Evolutionary conservation across 495 filamentous ascomycete species (phyloP).

Genomic region (Aspergillus haitiensis): DNA sequence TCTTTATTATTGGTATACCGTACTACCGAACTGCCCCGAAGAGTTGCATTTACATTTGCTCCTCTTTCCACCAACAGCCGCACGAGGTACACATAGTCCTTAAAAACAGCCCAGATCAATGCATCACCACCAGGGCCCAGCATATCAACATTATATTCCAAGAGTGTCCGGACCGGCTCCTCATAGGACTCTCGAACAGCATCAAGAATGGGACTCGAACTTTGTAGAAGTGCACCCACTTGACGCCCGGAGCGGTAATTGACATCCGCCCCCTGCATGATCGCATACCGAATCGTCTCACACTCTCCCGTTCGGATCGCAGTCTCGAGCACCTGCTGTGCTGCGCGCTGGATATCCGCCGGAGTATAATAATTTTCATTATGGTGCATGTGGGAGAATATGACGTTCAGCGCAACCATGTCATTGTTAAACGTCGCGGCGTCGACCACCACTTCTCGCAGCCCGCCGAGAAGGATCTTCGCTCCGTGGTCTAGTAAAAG

Average conservation of each 20-base stretch:
- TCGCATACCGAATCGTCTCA: background rate
- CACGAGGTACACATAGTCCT: background rate
- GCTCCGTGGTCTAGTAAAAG: background rate
- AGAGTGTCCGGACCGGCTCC: background rate
- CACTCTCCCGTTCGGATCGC: background rate
- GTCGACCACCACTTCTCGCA: background rate
- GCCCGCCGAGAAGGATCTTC: background rate
- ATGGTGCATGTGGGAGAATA: background rate
- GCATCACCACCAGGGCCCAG: background rate
- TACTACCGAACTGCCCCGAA: background rate
- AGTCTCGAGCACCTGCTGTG: background rate
- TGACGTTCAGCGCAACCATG: background rate
- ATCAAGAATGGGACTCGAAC: background rate
- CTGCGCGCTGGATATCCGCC: background rate
- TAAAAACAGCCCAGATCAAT: background rate
- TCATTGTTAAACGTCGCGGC: background rate
- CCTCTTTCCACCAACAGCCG: background rate
- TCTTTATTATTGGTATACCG: background rate
- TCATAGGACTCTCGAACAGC: background rate
- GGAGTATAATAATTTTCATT: background rate
- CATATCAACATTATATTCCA: background rate
- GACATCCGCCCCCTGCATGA: background rate
- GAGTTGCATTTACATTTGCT: background rate
- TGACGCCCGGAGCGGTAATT: background rate
- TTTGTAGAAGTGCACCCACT: background rate